Base-by-base conservation (phyloP, 2,329 filamentous ascomycete genomes). In the Trichoderma atroviride region DNA sequence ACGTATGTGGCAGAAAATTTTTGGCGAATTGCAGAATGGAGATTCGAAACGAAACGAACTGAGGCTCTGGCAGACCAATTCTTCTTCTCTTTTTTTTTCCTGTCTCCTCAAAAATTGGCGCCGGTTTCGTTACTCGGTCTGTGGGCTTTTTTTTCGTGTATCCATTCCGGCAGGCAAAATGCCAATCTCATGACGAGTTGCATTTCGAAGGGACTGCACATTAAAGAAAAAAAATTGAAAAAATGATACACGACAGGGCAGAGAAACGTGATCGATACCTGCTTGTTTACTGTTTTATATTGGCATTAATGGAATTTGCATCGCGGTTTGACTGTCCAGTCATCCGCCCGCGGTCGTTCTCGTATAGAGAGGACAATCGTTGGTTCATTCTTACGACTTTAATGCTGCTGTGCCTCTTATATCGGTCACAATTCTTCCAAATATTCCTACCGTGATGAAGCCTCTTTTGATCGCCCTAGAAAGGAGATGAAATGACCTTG, bases 261-360 rank as follows among this genome's bases (percentile, higher is more conserved):
- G 61, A 59, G 55, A 60, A 47, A 35, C 68, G 57, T 66, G 68
- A 66, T 60, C 33, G 61, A 69, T 50, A 66, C 61, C 61, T 55
- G 61, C 59, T 69, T 59, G 37, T 67, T 59, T 66, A 60, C 55
- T 59, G 43, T 58, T 69, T 60, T 55, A 47, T 58, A 35, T 67
- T 66, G 66, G 59, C 59, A 57, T 65, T 69, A 69, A 69, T 60
- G 53, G 56, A 69, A 43, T 64, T 60, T 69, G 55, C 61, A 66
- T 19, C 47, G 53, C 68, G 56, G 68, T 50, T 33, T 35, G 68
- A 58, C 56, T 27, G 31, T 61, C 60, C 60, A 65, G 61, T 55
- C 61, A 33, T 50, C 62, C 33, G 61, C n/a, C 59, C 50, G 27
- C 55, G 62, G 59, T 24, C 35, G 35, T 35, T 65, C 55, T 52